These are phyloP conservation scores for Penicillium desertorum DNA, from an alignment of 495 filamentous ascomycete genomes.

Conservation along the genomic window DNA sequence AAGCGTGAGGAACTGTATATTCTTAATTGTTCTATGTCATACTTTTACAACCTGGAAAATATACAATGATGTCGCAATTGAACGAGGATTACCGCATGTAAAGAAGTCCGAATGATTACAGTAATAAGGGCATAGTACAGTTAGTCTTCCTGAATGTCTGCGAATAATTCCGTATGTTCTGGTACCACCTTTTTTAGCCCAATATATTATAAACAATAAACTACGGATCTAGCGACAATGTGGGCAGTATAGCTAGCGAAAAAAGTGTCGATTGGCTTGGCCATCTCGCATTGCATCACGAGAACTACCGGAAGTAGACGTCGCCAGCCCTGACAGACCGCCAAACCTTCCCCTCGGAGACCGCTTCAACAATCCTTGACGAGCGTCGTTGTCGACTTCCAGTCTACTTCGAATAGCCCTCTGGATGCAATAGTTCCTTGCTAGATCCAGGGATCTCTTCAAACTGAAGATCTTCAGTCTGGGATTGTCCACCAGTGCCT, in stretches of 20 bases:
- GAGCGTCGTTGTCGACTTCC: constrained; percentile 1
- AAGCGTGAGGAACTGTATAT: no score
- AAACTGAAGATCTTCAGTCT: constrained; percentile 6
- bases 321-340: neutral
- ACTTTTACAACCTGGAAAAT: neutral
- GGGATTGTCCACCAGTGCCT: constrained; percentile 1
- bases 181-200: neutral
- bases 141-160: no score
- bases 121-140: no score
- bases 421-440: constrained; percentile 7
- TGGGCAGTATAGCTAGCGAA: neutral
- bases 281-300: constrained; percentile 5
- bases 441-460: constrained; percentile 3
- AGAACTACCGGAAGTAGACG: constrained; percentile 1
- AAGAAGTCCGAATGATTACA: neutral
- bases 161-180: neutral
- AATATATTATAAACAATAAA: constrained; percentile 1
- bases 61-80: neutral
- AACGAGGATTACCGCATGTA: neutral
- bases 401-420: constrained; percentile 7
- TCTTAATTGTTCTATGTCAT: no score
- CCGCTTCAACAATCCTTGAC: constrained; percentile 2
- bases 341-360: constrained; percentile 3
- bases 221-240: neutral
- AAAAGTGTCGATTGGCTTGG: neutral